Percentiles rank a stretch among this genome's conserved stretches.
These are phyloP conservation scores for Aspergillus sp. DNA, from an alignment of 2,329 filamentous ascomycete species.

Conservation along the genomic window DNA sequence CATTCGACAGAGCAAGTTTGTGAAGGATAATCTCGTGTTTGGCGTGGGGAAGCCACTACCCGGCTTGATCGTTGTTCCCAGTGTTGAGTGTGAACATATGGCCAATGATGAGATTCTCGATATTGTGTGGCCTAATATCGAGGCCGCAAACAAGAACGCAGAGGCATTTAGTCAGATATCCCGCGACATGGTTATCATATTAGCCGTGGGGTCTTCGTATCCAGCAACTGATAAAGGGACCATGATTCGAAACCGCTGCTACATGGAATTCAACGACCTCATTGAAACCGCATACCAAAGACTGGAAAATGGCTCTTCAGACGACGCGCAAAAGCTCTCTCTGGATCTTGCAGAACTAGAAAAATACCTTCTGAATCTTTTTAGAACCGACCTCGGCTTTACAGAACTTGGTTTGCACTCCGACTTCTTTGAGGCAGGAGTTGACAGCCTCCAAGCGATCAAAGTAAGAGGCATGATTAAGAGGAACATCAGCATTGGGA, in stretches of 20 bases:
- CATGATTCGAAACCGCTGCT: slow-evolving; percentile 54
- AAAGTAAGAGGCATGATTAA: slow-evolving; percentile 55
- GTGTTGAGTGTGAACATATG: slow-evolving; percentile 42
- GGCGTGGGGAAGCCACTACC: slow-evolving; percentile 53
- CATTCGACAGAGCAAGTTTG: slow-evolving; percentile 51
- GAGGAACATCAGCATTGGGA: slow-evolving; percentile 51
- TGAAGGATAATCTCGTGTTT: slow-evolving; percentile 58
- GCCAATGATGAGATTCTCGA: slow-evolving; percentile 49
- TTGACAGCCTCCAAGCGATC: slow-evolving; percentile 61
- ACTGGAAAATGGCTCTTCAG: slow-evolving; percentile 43
- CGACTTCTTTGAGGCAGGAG: slow-evolving; percentile 60
- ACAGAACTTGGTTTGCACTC: slow-evolving; percentile 36
- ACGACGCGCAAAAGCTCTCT: slow-evolving; percentile 13
- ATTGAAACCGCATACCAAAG: slow-evolving; percentile 49
- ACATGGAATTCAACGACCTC: slow-evolving; percentile 48
- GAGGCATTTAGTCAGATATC: slow-evolving; percentile 40
- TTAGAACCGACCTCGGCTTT: slow-evolving; percentile 21
- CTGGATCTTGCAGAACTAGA: slow-evolving; percentile 15
- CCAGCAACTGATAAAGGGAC: slow-evolving; percentile 59
- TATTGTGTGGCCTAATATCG: slow-evolving; percentile 34
- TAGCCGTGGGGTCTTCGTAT: slow-evolving; percentile 42
- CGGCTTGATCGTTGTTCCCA: slow-evolving; percentile 57
- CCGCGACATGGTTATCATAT: slow-evolving; percentile 44
- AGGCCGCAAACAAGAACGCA: slow-evolving; percentile 36
- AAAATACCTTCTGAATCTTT: slow-evolving; percentile 47